Base-by-base conservation (phyloP, 495 filamentous ascomycete genomes). In the Penicillium argentinense region DNA sequence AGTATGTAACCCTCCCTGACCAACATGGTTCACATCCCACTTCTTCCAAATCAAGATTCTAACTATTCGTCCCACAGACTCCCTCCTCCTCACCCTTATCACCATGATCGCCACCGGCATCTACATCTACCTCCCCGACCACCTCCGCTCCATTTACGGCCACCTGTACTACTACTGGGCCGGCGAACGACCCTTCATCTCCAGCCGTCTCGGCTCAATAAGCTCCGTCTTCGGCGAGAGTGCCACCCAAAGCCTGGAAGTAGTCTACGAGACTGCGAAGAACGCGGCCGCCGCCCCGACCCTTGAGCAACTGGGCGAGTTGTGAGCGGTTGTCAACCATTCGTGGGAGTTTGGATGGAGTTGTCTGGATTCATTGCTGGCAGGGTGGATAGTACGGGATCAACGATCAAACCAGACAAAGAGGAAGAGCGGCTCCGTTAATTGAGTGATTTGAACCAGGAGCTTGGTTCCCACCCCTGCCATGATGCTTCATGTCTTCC, bases 91-190 rank as follows among this genome's bases (percentile, higher is more conserved):
- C 70, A 82, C 95, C 57, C 82, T 95, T 59, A 67, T 88, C 67
- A 82, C 82, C 54, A 84, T 97, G 76, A 81, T 95, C 59, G 77
- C 90, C 50, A 86, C 91, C 56, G 93, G 87, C 45, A 82, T 81
- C 53, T 86, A 86, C 32, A 80, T 97, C 49, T 98, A 98, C 73
- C 86, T 98, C 14, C 93, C 93, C 16, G 84, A 92, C 49, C 93
- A 97, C 66, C 65, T 97, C 57, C 72, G 80, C 51, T 79, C 82
- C 51, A 84, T 98, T 57, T 77, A 85, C 54, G 77, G 78, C 56
- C 84, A 92, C 59, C 81, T 90, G 21, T 95, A 89, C 83, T 98
- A 96, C 73, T 98, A 98, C 77, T 89, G 89, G 56, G 84, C 81
- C 47, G 89, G 89, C 39, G 89, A 91, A 53, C 66, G 70, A 8